phyloP scores from a whole-genome alignment of 345 rosid species.

The Toxicodendron radicans region DNA sequence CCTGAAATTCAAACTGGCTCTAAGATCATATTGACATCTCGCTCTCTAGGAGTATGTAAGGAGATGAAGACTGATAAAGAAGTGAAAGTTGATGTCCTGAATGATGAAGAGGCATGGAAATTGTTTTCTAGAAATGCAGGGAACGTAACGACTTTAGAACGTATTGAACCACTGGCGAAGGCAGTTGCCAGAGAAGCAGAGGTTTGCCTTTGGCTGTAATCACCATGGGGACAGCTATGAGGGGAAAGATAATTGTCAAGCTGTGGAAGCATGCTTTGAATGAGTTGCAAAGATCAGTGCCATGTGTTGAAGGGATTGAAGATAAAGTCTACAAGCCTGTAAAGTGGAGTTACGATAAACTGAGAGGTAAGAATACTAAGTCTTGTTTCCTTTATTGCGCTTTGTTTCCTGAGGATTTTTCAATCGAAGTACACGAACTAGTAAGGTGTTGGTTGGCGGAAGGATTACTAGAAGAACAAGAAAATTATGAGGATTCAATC shows the following conservation, averaged over 20 bases:
- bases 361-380: slow-evolving; percentile 23
- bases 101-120: slow-evolving; percentile 30
- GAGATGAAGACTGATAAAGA: slow-evolving; percentile 24
- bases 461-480: slow-evolving; percentile 36
- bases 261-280: slow-evolving; percentile 43
- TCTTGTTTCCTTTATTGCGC: slow-evolving; percentile 49
- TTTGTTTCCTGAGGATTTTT: slow-evolving; percentile 46
- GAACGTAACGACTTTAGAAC: slow-evolving; percentile 14
- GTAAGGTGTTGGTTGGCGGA: slow-evolving; percentile 44
- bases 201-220: slow-evolving; percentile 53
- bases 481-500: slow-evolving; percentile 24
- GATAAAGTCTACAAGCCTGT: slow-evolving; percentile 36
- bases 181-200: slow-evolving; percentile 32
- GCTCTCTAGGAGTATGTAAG: slow-evolving; percentile 23
- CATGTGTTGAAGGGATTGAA: slow-evolving; percentile 32
- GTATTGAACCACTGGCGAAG: slow-evolving; percentile 29
- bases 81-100: slow-evolving; percentile 21
- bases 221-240: slow-evolving; percentile 41
- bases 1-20: slow-evolving; percentile 7
- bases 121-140: slow-evolving; percentile 27
- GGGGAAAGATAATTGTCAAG: slow-evolving; percentile 23
- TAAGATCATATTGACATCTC: slow-evolving; percentile 29
- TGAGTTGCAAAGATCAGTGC: slow-evolving; percentile 34
- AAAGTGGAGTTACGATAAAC: slow-evolving; percentile 39
- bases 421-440: slow-evolving; percentile 37